Base-by-base conservation (phyloP, 148 eudicot species). In the Rhododendron kiyosumense region DNA sequence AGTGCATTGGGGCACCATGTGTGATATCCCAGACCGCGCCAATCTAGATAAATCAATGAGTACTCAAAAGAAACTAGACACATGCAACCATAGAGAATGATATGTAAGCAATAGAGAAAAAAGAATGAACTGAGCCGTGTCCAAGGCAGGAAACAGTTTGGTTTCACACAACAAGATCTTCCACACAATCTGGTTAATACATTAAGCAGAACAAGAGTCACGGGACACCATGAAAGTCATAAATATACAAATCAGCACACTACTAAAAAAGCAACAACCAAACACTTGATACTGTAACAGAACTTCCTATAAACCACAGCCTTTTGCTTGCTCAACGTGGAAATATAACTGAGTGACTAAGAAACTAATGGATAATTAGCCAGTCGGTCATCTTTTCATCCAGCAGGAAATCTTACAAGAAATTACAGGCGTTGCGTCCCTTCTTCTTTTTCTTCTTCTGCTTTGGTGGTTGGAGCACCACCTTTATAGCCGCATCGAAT, bases 391-490 rank as follows among this genome's bases (percentile, higher is more conserved):
- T 84, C 85, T 51, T 73, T 84, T 73, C 84, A 24, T 86, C n/a
- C 65, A 5, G 51, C 43, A 32, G 30, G 57, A 79, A 86, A 45
- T 38, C 86, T 86, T 79, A 95, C 88, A 95, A 85, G 87, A 95
- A 92, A 52, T 88, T 84, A 92, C 98, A 95, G 38, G 82, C 94
- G 59, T 90, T 93, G 86, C 92, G 94, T 24, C 93, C 89, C 93
- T 92, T 93, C 89, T 91, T 88, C 96, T 90, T 95, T 90, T 89
- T 95, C 94, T 91, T 95, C 93, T 88, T 94, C 84, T 92, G 92
- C 90, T 92, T 95, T 13, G 97, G 95, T 78, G 95, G 98, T 89
- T 94, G 98, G 78, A 95, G 95, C 87, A 95, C 97, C 59, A 94
- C 93, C 84, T 95, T 95, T 36, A 95, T 94, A 12, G 98, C 97